phyloP scores from a whole-genome alignment of 75 land plant genomes.

The Pseudotsuga menziesii region DNA sequence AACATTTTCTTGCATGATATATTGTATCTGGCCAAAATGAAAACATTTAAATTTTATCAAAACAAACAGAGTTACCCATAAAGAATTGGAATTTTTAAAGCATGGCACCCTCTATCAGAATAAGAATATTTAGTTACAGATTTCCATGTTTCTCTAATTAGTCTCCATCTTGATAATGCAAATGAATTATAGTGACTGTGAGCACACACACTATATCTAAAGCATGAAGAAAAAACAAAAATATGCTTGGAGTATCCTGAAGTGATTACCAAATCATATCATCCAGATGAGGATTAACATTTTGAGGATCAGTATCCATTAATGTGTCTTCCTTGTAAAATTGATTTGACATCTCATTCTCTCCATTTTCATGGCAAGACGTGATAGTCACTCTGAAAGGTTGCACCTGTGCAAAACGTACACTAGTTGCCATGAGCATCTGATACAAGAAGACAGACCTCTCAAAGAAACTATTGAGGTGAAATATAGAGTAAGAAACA shows the following conservation, averaged over 20 bases:
- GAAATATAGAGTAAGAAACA: background rate
- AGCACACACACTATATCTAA: background rate
- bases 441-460: no score
- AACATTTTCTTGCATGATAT: background rate
- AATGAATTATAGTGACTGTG: background rate
- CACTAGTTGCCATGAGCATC: background rate
- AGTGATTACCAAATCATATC: conserved; percentile 2
- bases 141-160: background rate
- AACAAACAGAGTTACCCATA: background rate
- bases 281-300: background rate
- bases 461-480: no score
- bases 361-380: background rate
- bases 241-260: background rate
- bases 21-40: background rate
- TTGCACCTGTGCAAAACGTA: background rate
- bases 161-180: background rate
- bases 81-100: background rate
- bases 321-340: background rate
- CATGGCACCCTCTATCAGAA: background rate
- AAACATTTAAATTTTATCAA: no score
- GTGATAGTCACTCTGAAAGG: conserved; percentile 3
- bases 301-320: background rate
- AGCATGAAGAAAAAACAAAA: background rate
- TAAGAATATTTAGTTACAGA: background rate
- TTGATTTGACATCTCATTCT: background rate